A percentile compares a stretch with the other conserved stretches of the same genome.
phyloP scores from a whole-genome alignment of 108 stramenopile genomes.

The Cyclotella baltica region DNA sequence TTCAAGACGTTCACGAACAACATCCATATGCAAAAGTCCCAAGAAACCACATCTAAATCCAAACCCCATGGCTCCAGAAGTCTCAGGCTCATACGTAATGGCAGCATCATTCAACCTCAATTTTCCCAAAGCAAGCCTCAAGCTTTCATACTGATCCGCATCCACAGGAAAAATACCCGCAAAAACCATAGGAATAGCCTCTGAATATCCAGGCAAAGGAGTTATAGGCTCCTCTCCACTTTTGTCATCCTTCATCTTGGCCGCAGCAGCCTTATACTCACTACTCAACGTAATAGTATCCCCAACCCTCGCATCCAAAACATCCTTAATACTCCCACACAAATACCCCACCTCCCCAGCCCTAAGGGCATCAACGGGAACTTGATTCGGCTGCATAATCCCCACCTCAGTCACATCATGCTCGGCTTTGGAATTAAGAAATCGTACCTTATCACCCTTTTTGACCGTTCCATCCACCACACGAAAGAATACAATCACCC shows the following conservation, averaged over 20 bases:
- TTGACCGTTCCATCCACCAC: conserved; percentile 93
- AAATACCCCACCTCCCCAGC: conserved; percentile 97
- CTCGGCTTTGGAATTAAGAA: conserved; percentile 71
- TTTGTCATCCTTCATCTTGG: conserved; percentile 23
- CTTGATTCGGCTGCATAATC: conserved; percentile 91
- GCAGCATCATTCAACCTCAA: conserved; percentile 95
- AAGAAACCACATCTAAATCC: conserved; percentile 98
- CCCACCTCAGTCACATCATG: conserved; percentile 96
- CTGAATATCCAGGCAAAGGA: conserved; percentile 83
- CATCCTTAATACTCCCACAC: conserved; percentile 92
- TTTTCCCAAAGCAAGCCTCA: conserved; percentile 92
- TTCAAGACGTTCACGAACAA: conserved; percentile 94
- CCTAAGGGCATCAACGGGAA: conserved; percentile 68
- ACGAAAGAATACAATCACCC: conserved; percentile 96
- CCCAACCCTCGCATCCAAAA: conserved; percentile 95
- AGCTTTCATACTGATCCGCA: conserved; percentile 91
- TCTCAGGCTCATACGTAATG: conserved; percentile 87
- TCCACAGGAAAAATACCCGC: conserved; percentile 96
- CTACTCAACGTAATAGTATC: conserved; percentile 90
- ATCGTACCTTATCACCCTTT: conserved; percentile 83
- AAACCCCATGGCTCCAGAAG: conserved; percentile 89
- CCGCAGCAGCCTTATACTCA: conserved; percentile 72
- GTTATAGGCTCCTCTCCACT: conserved; percentile 58
- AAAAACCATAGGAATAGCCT: conserved; percentile 95
- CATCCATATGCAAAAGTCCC: conserved; percentile 99